A percentile compares a stretch with the other conserved stretches of the same genome.
These are phyloP conservation scores for Pisolithus microcarpus DNA, from an alignment of 768 basidiomycete species.

Conservation along the genomic window DNA sequence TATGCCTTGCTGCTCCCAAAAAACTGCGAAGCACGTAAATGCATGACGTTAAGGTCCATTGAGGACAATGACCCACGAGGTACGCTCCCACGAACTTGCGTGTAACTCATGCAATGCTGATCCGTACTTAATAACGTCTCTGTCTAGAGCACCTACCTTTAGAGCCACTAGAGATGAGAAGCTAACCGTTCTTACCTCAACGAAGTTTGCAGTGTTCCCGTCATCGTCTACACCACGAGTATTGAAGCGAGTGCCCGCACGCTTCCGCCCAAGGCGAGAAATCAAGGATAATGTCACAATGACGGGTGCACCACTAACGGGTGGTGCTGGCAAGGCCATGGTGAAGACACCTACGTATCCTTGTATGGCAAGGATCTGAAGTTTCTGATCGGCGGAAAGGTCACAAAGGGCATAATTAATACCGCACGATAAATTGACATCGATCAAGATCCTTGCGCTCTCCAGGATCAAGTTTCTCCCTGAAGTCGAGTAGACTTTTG, in stretches of 20 bases:
- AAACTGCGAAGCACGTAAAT: conserved; percentile 48
- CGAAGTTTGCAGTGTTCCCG: conserved; percentile 92
- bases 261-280: conserved; percentile 85
- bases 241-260: conserved; percentile 96
- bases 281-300: conserved; percentile 76
- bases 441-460: conserved; percentile 72
- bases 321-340: conserved; percentile 69
- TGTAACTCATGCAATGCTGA: conserved; percentile 84
- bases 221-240: conserved; percentile 95
- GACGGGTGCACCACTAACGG: conserved; percentile 62
- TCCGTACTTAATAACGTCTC: conserved; percentile 86
- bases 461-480: conserved; percentile 62
- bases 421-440: conserved; percentile 77
- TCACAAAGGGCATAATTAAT: conserved; percentile 6
- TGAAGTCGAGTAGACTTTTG: conserved; percentile 79
- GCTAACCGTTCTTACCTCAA: conserved; percentile 55
- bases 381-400: conserved; percentile 7
- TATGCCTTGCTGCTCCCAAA: conserved; percentile 97
- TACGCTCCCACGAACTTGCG: conserved; percentile 91
- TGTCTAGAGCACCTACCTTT: conserved; percentile 46
- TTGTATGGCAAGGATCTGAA: conserved; percentile 83
- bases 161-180: background rate
- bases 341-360: conserved; percentile 85
- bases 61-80: conserved; percentile 58
- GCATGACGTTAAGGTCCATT: background rate